Evolutionary conservation across 2,329 filamentous ascomycete species (phyloP), one percentile per base, ranked within the genome.

Genomic region (Trichophyton equinum): DNA sequence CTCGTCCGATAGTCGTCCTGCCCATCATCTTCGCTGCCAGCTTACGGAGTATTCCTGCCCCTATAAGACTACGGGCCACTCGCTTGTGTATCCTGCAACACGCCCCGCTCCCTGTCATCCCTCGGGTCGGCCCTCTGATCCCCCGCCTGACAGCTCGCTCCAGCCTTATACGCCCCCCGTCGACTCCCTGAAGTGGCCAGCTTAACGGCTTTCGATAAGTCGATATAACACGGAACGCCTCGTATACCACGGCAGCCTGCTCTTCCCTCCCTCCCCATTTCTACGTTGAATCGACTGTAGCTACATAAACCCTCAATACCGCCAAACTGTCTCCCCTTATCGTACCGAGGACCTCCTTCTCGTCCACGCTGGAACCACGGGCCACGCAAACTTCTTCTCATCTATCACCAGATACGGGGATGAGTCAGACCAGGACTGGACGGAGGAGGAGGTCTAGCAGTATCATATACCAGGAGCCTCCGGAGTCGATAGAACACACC

Each of bases 401-500:
- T 30, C 81, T 77, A 76, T 81, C 77, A 76, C 80, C 71, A 75
- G 77, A 71, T 83, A 83, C 83, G 75, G 81, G 75, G 74, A 84
- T 81, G 78, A 77, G 72, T 68, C 82, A 86, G 70, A 81, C 81
- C 70, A 85, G 87, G 73, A 79, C 81, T 67, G 86, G 85, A 67
- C 83, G 92, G 76, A 85, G 92, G 82, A 87, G 94, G 80, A 86
- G 94, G 77, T 97, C 94, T 76, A 96, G 92, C 80, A 97, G 92
- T 78, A 86, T 99, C 77, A 91, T 99, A 77, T 97, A 97, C 77
- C 91, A 95, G 72, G 94, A 99, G 76, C 94, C 94, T 60, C 86
- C 87, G 63, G 94, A 99, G 81, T 95, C 92, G 61, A 85, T 96
- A 72, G 94, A 99, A 80, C 94, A 96, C 77, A 89, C 95, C 76